These are phyloP conservation scores for Diaporthe aspalathi DNA, from an alignment of 2,329 filamentous ascomycete genomes.

Conservation along the genomic window DNA sequence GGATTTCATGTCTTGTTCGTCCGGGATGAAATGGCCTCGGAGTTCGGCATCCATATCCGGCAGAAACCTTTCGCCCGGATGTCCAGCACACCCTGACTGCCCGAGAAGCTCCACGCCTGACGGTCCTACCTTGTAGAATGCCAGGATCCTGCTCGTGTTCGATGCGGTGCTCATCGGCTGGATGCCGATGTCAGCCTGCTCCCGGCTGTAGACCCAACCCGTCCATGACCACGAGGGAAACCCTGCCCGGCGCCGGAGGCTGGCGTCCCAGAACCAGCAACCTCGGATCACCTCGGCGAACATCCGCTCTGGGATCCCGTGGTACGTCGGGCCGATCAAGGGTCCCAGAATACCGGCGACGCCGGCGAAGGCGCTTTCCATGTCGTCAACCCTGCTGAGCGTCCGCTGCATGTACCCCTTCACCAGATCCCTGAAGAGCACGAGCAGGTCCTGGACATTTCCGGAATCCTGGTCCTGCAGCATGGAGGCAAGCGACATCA, in stretches of 20 bases:
- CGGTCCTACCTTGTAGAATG: neutral
- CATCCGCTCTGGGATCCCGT: slow-evolving; percentile 13
- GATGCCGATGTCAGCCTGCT: slow-evolving; percentile 24
- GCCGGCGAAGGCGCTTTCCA: slow-evolving; percentile 30
- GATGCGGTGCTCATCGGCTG: neutral
- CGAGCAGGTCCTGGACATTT: neutral
- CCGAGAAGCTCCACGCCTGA: neutral
- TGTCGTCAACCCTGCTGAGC: slow-evolving; percentile 27
- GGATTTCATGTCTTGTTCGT: neutral
- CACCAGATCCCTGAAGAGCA: slow-evolving; percentile 12
- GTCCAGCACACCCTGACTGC: too few species aligned
- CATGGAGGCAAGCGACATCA: neutral
- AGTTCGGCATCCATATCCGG: neutral
- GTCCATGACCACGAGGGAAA: slow-evolving; percentile 34
- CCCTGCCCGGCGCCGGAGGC: slow-evolving; percentile 11
- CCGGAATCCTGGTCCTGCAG: neutral
- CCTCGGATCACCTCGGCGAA: slow-evolving; percentile 26
- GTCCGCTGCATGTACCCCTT: slow-evolving; percentile 25
- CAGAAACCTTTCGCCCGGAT: neutral
- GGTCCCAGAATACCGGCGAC: slow-evolving; percentile 20
- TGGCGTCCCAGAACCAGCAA: slow-evolving; percentile 26
- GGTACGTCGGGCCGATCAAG: neutral
- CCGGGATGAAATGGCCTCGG: neutral
- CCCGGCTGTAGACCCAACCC: slow-evolving; percentile 22
- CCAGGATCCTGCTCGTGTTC: neutral